A percentile compares a stretch with the other conserved stretches of the same genome.
phyloP scores from a whole-genome alignment of 2,329 filamentous ascomycete species.

The Onygenales sp. region DNA sequence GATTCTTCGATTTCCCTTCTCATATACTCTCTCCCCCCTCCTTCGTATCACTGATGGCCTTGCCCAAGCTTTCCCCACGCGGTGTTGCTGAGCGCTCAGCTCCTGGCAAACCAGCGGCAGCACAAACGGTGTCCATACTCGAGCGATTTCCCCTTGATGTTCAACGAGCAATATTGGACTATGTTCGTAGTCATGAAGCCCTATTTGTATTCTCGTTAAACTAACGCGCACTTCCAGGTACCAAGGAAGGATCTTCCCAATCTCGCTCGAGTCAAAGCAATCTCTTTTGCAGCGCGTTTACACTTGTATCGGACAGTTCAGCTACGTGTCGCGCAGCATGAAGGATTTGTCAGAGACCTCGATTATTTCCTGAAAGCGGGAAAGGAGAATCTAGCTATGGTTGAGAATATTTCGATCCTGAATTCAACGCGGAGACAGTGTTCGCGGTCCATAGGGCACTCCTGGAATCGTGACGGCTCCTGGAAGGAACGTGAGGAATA shows the following conservation, averaged over 20 bases:
- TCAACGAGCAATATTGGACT: neutral
- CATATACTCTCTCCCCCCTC: neutral
- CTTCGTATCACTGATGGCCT: too few species aligned
- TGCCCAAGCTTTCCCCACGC: neutral
- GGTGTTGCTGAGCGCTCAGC: neutral
- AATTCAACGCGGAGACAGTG: neutral
- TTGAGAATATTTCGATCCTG: neutral
- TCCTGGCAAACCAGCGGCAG: too few species aligned
- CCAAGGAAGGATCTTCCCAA: neutral
- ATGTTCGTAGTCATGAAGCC: neutral
- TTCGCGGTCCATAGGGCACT: neutral
- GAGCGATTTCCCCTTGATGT: neutral
- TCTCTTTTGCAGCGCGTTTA: neutral
- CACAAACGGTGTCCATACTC: neutral
- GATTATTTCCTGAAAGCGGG: neutral
- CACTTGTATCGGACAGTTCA: neutral
- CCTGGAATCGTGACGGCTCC: neutral
- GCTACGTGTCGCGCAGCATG: neutral
- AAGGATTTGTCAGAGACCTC: neutral
- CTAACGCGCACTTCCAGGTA: neutral
- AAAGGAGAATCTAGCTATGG: neutral
- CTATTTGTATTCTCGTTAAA: neutral
- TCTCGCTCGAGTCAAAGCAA: neutral
- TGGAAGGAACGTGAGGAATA: neutral
- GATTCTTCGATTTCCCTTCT: neutral